phyloP scores from a whole-genome alignment of 129 eudicot species.

The Oenanthe sinensis region DNA sequence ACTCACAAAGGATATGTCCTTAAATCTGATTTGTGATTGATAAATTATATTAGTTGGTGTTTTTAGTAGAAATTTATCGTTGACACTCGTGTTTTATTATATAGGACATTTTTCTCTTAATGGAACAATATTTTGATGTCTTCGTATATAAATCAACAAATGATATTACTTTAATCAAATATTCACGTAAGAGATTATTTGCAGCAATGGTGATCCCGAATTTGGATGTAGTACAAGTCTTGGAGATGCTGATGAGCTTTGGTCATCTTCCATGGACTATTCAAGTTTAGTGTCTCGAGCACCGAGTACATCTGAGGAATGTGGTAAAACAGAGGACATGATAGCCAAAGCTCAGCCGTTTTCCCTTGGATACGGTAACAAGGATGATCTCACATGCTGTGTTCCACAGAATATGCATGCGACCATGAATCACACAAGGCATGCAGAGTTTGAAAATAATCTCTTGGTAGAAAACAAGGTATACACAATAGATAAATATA shows the following conservation, averaged over 20 bases:
- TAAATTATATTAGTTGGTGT: not conserved
- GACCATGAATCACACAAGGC: constrained; percentile 18
- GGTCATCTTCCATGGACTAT: constrained; percentile 48
- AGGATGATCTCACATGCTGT: constrained; percentile 14
- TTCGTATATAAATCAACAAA: too few species aligned
- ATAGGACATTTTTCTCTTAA: not conserved
- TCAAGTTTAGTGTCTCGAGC: constrained; percentile 28
- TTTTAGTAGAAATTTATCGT: too few species aligned
- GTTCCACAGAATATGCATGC: constrained; percentile 18
- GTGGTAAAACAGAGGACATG: constrained; percentile 24
- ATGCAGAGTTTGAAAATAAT: constrained; percentile 24
- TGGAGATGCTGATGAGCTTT: constrained; percentile 36
- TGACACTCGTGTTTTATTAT: not conserved
- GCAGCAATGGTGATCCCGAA: constrained; percentile 54
- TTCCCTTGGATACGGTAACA: constrained; percentile 16
- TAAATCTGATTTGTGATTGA: too few species aligned
- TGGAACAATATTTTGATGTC: not conserved
- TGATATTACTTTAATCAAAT: constrained; percentile 32
- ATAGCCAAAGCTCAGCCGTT: constrained; percentile 20
- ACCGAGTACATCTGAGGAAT: constrained; percentile 20
- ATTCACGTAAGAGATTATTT: constrained; percentile 66
- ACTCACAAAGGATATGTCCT: not conserved
- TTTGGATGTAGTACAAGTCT: constrained; percentile 35
- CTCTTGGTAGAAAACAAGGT: constrained; percentile 39
- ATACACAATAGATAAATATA: constrained; percentile 5